A percentile compares a stretch with the other conserved stretches of the same genome.
Evolutionary conservation across 495 filamentous ascomycete genomes (phyloP).

Genomic region (Podospora pseudopauciseta): DNA sequence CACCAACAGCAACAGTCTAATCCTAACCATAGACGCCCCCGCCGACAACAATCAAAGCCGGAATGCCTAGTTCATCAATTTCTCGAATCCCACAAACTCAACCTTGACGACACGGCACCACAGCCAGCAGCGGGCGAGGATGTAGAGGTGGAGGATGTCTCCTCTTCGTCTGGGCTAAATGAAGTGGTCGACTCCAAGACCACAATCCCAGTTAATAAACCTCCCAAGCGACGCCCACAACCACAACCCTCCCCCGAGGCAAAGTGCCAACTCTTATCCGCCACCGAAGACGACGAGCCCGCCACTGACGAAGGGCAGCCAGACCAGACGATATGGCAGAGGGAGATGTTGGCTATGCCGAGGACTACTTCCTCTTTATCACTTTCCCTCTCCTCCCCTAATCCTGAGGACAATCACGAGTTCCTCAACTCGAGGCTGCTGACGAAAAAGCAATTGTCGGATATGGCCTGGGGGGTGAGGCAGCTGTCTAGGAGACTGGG

Average conservation of each 20-base stretch:
- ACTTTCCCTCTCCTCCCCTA: neutral
- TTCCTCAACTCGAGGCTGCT: slow-evolving; percentile 54
- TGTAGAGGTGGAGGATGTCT: neutral
- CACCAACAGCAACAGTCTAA: neutral
- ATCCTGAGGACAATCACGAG: neutral
- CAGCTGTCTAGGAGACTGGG: slow-evolving; percentile 84
- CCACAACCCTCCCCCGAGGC: neutral
- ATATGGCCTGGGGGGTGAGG: slow-evolving; percentile 94
- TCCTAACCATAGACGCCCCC: neutral
- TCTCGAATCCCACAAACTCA: slow-evolving; percentile 2
- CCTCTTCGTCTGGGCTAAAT: neutral
- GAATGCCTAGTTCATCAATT: slow-evolving; percentile 2
- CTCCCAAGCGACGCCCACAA: too few species aligned
- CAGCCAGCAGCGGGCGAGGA: neutral
- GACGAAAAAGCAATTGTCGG: slow-evolving; percentile 87
- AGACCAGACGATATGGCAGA: slow-evolving; percentile 46
- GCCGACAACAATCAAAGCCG: neutral
- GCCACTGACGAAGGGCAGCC: slow-evolving; percentile 33
- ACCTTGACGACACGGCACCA: neutral
- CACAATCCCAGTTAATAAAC: neutral
- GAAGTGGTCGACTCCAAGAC: neutral
- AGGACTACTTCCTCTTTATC: neutral
- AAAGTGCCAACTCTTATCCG: neutral
- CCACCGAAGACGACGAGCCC: too few species aligned
- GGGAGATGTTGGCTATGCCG: slow-evolving; percentile 27